Conservation (phyloP, 2,329 filamentous ascomycete species). For the Nemania abortiva region DNA sequence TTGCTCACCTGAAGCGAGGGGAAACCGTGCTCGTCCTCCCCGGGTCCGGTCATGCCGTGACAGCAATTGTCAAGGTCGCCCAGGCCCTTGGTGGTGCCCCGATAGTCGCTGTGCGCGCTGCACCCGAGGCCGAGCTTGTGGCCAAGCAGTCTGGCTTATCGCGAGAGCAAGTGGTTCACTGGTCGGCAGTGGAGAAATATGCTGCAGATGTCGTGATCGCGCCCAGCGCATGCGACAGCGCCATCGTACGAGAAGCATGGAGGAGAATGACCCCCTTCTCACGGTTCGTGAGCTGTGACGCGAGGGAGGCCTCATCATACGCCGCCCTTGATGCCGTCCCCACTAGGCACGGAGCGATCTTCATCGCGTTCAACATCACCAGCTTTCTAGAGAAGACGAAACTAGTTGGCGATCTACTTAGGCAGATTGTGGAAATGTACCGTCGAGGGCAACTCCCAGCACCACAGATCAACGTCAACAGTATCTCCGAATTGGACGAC, state of each 20-base stretch:
- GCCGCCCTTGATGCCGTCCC: not conserved
- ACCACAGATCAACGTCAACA: no score
- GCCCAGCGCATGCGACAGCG: not conserved
- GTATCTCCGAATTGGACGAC: not conserved
- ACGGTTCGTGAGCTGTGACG: not conserved
- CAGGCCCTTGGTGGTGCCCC: not conserved
- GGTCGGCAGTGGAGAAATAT: no score
- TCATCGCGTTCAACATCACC: not conserved
- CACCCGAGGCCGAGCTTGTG: not conserved
- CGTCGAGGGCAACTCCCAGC: no score
- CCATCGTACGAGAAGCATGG: not conserved
- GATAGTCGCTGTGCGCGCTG: not conserved
- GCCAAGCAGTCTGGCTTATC: not conserved
- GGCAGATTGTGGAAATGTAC: no score
- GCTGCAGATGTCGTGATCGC: not conserved
- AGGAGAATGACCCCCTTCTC: not conserved
- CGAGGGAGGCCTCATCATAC: not conserved
- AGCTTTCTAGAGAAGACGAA: no score
- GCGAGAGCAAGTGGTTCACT: not conserved
- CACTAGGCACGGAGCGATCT: not conserved
- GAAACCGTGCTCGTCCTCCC: slow-evolving; percentile 36
- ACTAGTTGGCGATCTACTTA: no score
- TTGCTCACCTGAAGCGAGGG: slow-evolving; percentile 30
- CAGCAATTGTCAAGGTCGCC: slow-evolving; percentile 14
- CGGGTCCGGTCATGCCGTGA: slow-evolving; percentile 25